These are phyloP conservation scores for Torulaspora maleeae DNA, from an alignment of 805 yeast species.

Conservation along the genomic window DNA sequence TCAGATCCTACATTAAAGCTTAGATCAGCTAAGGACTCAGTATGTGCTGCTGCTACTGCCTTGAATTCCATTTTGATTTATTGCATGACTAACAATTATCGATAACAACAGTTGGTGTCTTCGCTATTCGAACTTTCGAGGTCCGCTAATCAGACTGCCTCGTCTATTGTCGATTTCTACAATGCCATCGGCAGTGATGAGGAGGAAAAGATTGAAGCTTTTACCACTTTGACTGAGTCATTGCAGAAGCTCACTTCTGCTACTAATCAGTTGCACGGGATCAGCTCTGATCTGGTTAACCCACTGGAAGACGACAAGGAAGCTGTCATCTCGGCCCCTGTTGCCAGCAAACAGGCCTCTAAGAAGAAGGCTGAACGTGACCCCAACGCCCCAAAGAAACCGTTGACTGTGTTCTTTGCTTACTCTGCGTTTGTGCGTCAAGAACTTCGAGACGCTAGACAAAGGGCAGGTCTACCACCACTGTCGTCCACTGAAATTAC, in stretches of 20 bases:
- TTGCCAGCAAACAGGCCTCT: constrained; percentile 27
- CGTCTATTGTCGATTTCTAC: constrained; percentile 73
- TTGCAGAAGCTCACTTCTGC: constrained; percentile 39
- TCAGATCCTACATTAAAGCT: constrained; percentile 35
- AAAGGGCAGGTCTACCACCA: constrained; percentile 52
- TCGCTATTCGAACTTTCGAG: constrained; percentile 77
- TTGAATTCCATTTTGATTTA: background rate
- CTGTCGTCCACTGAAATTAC: constrained; percentile 74
- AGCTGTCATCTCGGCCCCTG: constrained; percentile 9
- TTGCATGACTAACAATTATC: background rate
- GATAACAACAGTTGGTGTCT: constrained; percentile 53
- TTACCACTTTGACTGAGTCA: constrained; percentile 41
- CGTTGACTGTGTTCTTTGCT: constrained; percentile 79
- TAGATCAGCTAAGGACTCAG: constrained; percentile 38
- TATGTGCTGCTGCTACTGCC: constrained; percentile 22
- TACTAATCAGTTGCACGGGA: constrained; percentile 32
- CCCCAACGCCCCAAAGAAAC: constrained; percentile 95
- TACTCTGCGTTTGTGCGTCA: constrained; percentile 73
- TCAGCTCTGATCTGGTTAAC: constrained; percentile 29
- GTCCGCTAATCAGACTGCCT: constrained; percentile 81
- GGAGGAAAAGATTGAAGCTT: constrained; percentile 43
- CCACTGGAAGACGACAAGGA: constrained; percentile 37
- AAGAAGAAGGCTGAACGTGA: constrained; percentile 59
- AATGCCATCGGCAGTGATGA: constrained; percentile 49
- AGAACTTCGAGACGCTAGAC: constrained; percentile 63